Conservation (phyloP, 1,284 basidiomycete species). For the Chalciporus sp. region DNA sequence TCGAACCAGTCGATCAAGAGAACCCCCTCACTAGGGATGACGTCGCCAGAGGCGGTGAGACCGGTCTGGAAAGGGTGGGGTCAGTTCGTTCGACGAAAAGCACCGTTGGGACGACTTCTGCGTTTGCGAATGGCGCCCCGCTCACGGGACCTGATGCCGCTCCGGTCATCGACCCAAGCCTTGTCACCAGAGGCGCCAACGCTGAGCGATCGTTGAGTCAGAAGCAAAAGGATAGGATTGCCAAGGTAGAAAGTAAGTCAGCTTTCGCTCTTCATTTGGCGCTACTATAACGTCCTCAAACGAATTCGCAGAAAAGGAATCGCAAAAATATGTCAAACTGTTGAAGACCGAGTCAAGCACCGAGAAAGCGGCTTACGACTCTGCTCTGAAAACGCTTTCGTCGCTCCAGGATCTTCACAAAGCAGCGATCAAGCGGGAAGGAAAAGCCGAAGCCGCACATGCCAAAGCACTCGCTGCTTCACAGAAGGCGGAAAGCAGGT, state of each 20-base stretch:
- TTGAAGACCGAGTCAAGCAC: constrained; percentile 29
- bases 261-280: background rate
- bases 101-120: constrained; percentile 16
- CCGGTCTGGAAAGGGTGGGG: constrained; percentile 15
- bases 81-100: constrained; percentile 28
- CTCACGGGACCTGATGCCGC: constrained; percentile 25
- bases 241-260: constrained; percentile 29
- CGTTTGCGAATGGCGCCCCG: constrained; percentile 29
- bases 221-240: constrained; percentile 31
- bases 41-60: background rate
- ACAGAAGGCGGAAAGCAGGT: constrained; percentile 31
- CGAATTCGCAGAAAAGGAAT: constrained; percentile 22
- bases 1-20: constrained; percentile 15
- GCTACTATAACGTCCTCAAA: background rate
- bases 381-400: constrained; percentile 30
- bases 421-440: constrained; percentile 32
- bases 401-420: constrained; percentile 34
- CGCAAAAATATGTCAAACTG: constrained; percentile 27
- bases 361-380: constrained; percentile 31
- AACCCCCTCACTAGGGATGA: background rate
- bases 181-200: constrained; percentile 18
- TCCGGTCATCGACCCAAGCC: constrained; percentile 23
- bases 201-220: constrained; percentile 32
- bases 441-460: constrained; percentile 26
- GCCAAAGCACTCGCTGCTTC: constrained; percentile 28